Percentiles rank a stretch among this genome's conserved stretches.
These are phyloP conservation scores for Evernia prunastri DNA, from an alignment of 495 filamentous ascomycete genomes.

Conservation along the genomic window DNA sequence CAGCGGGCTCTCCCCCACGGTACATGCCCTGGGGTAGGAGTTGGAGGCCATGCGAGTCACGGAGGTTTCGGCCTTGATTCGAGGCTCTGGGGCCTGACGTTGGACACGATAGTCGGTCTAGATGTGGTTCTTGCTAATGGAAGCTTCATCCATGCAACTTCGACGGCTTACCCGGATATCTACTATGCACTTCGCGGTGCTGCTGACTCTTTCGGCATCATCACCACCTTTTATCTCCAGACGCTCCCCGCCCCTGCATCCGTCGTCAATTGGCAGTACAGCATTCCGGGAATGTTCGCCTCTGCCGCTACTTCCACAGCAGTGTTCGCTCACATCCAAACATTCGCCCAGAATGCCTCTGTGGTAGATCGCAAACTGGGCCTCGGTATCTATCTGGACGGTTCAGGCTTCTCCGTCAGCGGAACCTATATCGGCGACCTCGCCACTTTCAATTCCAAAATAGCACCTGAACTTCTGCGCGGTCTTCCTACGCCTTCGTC, in stretches of 20 bases:
- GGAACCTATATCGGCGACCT: constrained; percentile 35
- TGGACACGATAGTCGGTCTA: constrained; percentile 56
- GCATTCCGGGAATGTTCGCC: constrained; percentile 38
- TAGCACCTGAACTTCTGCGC: constrained; percentile 38
- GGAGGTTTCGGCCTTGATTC: constrained; percentile 60
- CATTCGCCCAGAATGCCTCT: constrained; percentile 45
- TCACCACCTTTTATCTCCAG: constrained; percentile 56
- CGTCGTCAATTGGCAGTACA: constrained; percentile 47
- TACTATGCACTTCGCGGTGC: constrained; percentile 51
- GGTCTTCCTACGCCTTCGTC: constrained; percentile 34
- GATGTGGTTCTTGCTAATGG: constrained; percentile 62
- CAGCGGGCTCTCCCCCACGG: constrained; percentile 62
- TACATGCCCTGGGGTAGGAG: constrained; percentile 58
- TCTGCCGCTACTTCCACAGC: constrained; percentile 36
- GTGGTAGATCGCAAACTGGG: constrained; percentile 46
- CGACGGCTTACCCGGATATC: constrained; percentile 29
- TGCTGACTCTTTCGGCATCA: constrained; percentile 55
- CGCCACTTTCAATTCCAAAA: constrained; percentile 34
- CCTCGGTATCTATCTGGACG: constrained; percentile 48
- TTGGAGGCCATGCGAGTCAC: constrained; percentile 67
- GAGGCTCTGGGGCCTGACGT: constrained; percentile 55
- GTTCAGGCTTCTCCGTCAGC: constrained; percentile 31
- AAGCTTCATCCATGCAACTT: constrained; percentile 37
- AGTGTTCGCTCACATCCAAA: constrained; percentile 43
- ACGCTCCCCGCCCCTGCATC: constrained; percentile 51